phyloP scores from a whole-genome alignment of 768 basidiomycete species.

The Kockovaella imperatae region DNA sequence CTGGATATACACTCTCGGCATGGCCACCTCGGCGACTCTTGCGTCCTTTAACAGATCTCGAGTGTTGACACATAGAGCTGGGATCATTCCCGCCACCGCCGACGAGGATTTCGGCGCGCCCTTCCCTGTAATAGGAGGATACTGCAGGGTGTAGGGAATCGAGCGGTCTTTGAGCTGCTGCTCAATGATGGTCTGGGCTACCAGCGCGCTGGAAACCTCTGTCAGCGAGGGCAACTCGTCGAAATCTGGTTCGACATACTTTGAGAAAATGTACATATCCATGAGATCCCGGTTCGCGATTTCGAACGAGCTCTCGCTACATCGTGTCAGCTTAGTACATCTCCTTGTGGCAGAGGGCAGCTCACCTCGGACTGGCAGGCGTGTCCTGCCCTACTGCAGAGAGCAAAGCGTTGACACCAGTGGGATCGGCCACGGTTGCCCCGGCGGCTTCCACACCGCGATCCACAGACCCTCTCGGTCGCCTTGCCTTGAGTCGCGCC shows the following conservation, averaged over 20 bases:
- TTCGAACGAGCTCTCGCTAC: constrained; percentile 49
- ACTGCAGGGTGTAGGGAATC: constrained; percentile 70
- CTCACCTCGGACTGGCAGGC: too few relatives aligned
- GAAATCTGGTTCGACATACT: constrained; percentile 52
- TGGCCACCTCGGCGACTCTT: constrained; percentile 81
- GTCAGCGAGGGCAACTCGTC: not conserved
- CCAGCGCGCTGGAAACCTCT: constrained; percentile 60
- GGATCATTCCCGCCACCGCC: constrained; percentile 56
- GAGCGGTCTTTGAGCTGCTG: constrained; percentile 72
- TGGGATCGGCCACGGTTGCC: not conserved
- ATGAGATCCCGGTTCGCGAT: constrained; percentile 56
- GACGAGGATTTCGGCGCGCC: constrained; percentile 33
- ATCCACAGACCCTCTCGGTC: constrained; percentile 1
- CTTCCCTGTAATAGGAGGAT: constrained; percentile 49
- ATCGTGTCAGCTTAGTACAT: too few relatives aligned
- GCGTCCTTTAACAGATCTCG: constrained; percentile 71
- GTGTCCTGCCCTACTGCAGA: too few relatives aligned
- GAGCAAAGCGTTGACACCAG: not conserved
- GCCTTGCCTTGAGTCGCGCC: constrained; percentile 24
- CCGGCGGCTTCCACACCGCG: not conserved
- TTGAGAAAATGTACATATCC: constrained; percentile 79
- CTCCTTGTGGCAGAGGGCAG: too few relatives aligned
- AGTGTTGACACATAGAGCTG: constrained; percentile 74
- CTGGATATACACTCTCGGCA: constrained; percentile 83
- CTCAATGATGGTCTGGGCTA: constrained; percentile 83